Conservation (phyloP, 441 rosid genomes). For the Brassica balearica region DNA sequence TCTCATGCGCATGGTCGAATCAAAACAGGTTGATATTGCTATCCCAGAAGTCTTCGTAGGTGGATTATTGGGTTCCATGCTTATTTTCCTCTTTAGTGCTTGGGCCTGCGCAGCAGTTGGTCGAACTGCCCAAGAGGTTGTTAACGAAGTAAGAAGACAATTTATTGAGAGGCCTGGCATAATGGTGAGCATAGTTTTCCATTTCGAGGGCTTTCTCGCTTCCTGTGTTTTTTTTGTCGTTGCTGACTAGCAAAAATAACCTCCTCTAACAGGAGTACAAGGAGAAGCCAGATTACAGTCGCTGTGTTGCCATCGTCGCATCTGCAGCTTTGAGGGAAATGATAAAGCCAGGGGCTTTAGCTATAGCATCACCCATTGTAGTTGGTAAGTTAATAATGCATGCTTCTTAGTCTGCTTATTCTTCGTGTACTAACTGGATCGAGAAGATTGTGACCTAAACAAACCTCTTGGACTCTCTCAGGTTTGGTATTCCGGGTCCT, state of each 20-base stretch:
- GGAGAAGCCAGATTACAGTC: conserved; percentile 94
- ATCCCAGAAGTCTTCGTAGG: conserved; percentile 96
- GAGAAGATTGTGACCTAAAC: conserved; percentile 25
- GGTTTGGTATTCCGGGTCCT: conserved; percentile 83
- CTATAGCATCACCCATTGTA: conserved; percentile 81
- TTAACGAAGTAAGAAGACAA: conserved; percentile 97
- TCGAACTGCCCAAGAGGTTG: conserved; percentile 99
- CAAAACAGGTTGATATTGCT: conserved; percentile 94
- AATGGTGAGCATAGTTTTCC: conserved; percentile 64
- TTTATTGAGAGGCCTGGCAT: conserved; percentile 99
- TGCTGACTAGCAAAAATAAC: too few species aligned
- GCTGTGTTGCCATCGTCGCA: conserved; percentile 98
- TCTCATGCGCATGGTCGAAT: conserved; percentile 14
- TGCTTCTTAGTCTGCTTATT: conserved; percentile 1
- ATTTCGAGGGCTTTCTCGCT: conserved; percentile 12
- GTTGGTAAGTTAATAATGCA: conserved; percentile 61
- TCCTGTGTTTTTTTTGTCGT: too few species aligned
- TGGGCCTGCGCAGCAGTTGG: conserved; percentile 99
- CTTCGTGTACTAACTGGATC: conserved; percentile 1
- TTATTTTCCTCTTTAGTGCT: conserved; percentile 92
- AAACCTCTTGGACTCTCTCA: conserved; percentile 45
- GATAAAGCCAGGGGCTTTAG: conserved; percentile 98
- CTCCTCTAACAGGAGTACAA: too few species aligned
- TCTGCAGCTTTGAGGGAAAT: conserved; percentile 96
- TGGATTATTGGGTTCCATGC: conserved; percentile 97